Evolutionary conservation across 192 early-diverging fungal species (phyloP), one percentile per base, ranked within the genome.

Genomic region (Umbelopsis vinacea): DNA sequence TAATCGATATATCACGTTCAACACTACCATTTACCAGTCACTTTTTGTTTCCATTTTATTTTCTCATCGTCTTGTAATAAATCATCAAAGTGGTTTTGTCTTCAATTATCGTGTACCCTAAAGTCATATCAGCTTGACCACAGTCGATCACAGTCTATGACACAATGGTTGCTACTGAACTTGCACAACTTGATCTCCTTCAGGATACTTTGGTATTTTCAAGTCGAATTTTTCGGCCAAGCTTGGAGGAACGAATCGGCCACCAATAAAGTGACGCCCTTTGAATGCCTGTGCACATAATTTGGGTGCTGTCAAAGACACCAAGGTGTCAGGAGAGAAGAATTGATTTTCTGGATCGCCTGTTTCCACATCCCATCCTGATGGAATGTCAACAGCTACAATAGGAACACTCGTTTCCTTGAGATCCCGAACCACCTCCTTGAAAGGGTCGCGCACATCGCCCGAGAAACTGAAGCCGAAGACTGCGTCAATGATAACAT

Each of bases 281-380:
- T 72, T 81, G 74, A 94, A 97, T 11, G 80, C 50, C 7, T 78
- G 70, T 7, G 92, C 94, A 71, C 93, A 89, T 35, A 82, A 68
- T 78, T 99, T 99, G 55, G 97, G 97, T 1, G 92, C 90, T 7
- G 97, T 99, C 60, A 99, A 81, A 7, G 96, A 98, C 0, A 99
- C 84, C 4, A 99, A 84, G 82, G 94, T 91, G 23, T 86, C 83
- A 12, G 95, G 96, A n/a, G 86, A 78, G 46, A 96, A 83, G 3
- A 85, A 87, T 1, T 46, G 57, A 7, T 82, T 46, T 29, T 69
- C 52, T 24, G 53, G 68, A 33, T 19, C 84, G 81, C 96, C 97
- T 69, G 87, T 68, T 60, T 95, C 94, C 0, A 99, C 96, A 76
- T 98, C 89, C 96, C 96, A 99, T 14, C 94, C 96, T 17, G 92